These are phyloP conservation scores for Ophiosphaerella narmari DNA, from an alignment of 2,329 filamentous ascomycete genomes.

Conservation along the genomic window DNA sequence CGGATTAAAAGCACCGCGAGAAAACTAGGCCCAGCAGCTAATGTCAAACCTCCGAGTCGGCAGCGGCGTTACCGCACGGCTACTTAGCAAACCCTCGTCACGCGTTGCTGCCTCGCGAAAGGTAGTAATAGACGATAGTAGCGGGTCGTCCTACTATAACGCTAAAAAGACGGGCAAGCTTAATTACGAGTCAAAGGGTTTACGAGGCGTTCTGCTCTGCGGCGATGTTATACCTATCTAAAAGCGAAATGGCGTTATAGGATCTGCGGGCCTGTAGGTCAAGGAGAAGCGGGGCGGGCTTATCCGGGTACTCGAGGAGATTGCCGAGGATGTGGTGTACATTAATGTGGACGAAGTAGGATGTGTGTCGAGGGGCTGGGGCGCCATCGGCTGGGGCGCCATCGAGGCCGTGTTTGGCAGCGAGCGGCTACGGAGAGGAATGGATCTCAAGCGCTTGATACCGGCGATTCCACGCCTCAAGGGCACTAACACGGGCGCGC, in stretches of 20 bases:
- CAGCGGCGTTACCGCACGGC: constrained; percentile 82
- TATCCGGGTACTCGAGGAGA: constrained; percentile 98
- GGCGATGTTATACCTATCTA: constrained; percentile 98
- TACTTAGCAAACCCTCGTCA: constrained; percentile 80
- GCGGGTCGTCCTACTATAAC: constrained; percentile 52
- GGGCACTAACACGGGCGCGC: constrained; percentile 70
- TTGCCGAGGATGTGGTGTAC: constrained; percentile 87
- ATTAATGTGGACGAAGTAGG: constrained; percentile 79
- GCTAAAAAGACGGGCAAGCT: constrained; percentile 58
- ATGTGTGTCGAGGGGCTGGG: constrained; percentile 69
- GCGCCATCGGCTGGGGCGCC: no score
- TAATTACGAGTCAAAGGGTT: constrained; percentile 74
- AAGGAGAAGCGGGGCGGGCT: constrained; percentile 94
- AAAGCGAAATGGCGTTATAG: constrained; percentile 89
- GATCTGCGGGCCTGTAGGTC: constrained; percentile 95
- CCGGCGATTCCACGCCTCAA: constrained; percentile 79
- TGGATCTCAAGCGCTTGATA: constrained; percentile 77
- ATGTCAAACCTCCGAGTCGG: constrained; percentile 65
- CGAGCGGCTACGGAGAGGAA: constrained; percentile 67
- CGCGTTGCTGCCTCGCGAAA: constrained; percentile 60
- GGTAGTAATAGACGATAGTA: constrained; percentile 68
- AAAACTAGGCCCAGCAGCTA: constrained; percentile 30
- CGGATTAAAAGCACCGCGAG: constrained; percentile 48
- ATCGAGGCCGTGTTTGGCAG: constrained; percentile 85
- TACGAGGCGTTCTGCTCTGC: constrained; percentile 86